Evolutionary conservation across 331 rosid species (phyloP), one percentile per base, ranked within the genome.

Genomic region (Malus hybrid): DNA sequence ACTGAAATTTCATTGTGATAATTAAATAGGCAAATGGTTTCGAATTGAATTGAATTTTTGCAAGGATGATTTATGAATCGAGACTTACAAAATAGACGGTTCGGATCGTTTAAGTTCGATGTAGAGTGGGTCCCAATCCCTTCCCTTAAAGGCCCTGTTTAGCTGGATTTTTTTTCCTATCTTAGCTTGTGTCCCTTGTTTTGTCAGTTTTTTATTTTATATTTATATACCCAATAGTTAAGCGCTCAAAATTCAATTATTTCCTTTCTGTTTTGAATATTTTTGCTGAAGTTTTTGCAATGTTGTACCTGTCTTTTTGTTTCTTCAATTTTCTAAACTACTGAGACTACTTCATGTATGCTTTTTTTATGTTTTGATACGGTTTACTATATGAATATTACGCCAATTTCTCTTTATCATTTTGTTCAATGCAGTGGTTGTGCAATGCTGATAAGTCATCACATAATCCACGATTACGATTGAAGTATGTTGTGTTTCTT

Each of bases 361-460:
- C 5, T 5, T 31, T 55, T n/a, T 34, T 62, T 36, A 34, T 27
- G 18, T 14, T 22, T 12, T 64, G 54, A n/a, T 55, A 29, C 15
- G 22, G 61, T 68, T 68, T 34, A 44, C 65, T 46, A 2, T 66
- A 13, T n/a, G 55, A 42, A 29, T 36, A 5, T 31, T n/a, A 27
- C 15, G 12, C 18, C 31, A 52, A 48, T 48, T 24, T 33, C 44
- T 20, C n/a, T 65, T 74, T 61, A 22, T 65, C 81, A 75, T 1
- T 77, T 48, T 11, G 64, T 83, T 78, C 67, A 73, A 46, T 86
- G 80, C 97, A 92, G 99, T 94, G 99, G 99, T 55, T 94, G 82
- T 94, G 99, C 90, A 90, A 92, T 82, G 97, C 99, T 81, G 96
- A 94, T 83, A 94, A 86, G 60, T 92, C 97, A 69, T 88, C 91